Evolutionary conservation across 2,329 filamentous ascomycete species (phyloP), one percentile per base, ranked within the genome.

Genomic region (Sclerotinia spermophila): DNA sequence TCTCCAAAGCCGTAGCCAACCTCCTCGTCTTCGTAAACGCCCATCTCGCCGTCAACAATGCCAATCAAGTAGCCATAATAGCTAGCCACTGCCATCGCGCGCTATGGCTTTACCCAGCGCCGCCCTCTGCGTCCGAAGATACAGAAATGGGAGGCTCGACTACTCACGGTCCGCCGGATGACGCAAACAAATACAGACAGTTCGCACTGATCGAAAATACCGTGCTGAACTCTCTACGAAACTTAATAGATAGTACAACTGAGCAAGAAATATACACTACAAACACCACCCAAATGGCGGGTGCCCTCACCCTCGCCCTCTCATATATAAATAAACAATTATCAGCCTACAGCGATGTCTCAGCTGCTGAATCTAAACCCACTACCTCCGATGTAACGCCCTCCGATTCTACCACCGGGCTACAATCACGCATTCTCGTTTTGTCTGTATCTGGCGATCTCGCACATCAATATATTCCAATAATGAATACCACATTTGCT

Each of bases 401-500:
- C 62, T 70, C 72, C 21, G 75, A 77, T 40, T 75, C 80, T 75
- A 75, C 82, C 72, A 77, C 82, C 3, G 84, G 86, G 27, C 84
- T 96, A 30, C 90, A 92, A 75, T 91, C 90, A 21, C 92, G 96
- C 72, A 97, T 99, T 77, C 86, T 99, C 69, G 90, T 98, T 73
- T 81, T 99, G 68, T 97, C 92, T 62, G 94, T 97, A 6, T 97
- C 93, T 61, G 93, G 86, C 56, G 92, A 95, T 77, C 88, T 97
- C 0, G 89, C 94, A 7, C 92, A 88, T 72, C 90, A 98, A 81
- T 99, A 99, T 83, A 99, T 99, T 70, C 92, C 95, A 0, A 96
- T 97, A 75, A 99, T 99, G 96, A 99, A 99, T 82, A 89, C 91
- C 77, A 97, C 98, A 72, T 99, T 99, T 81, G 96, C 96, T 3